Conservation (phyloP, 805 yeast species). For the Priceomyces haplophilus region DNA sequence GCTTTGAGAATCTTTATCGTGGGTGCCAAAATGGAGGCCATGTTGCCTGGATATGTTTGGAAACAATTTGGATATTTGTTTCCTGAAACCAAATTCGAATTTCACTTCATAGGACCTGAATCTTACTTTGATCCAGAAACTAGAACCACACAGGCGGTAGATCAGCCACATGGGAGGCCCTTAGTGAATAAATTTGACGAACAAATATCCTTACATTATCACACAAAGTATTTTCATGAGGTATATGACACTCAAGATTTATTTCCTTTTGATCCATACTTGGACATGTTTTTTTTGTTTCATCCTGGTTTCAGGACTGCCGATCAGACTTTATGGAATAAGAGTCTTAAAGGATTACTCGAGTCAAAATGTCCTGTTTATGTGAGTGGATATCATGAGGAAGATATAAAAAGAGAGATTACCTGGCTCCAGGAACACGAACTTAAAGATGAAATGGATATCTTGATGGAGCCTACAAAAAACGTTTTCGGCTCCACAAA, state of each 20-base stretch:
- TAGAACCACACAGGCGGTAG: constrained; percentile 57
- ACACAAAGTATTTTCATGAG: constrained; percentile 89
- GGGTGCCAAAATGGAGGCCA: constrained; percentile 91
- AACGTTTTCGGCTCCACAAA: constrained; percentile 83
- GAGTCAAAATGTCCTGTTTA: constrained; percentile 93
- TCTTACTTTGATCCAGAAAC: constrained; percentile 67
- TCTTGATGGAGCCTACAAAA: constrained; percentile 67
- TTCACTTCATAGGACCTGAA: constrained; percentile 95
- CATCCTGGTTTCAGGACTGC: constrained; percentile 92
- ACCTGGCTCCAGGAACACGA: constrained; percentile 66
- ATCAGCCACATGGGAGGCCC: constrained; percentile 54
- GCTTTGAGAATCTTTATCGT: constrained; percentile 86
- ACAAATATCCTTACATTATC: constrained; percentile 70
- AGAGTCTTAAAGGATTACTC: constrained; percentile 78
- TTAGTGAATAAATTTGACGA: constrained; percentile 71
- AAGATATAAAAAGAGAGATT: constrained; percentile 68
- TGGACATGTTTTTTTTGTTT: constrained; percentile 88
- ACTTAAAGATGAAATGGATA: constrained; percentile 66
- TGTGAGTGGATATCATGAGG: constrained; percentile 83
- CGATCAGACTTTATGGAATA: constrained; percentile 79
- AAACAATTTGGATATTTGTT: constrained; percentile 82
- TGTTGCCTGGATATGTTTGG: constrained; percentile 94
- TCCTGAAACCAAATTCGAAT: constrained; percentile 78
- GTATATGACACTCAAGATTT: constrained; percentile 90
- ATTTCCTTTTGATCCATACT: constrained; percentile 96